Base-by-base conservation (phyloP, 2,329 filamentous ascomycete species). In the Fusarium tupiense region DNA sequence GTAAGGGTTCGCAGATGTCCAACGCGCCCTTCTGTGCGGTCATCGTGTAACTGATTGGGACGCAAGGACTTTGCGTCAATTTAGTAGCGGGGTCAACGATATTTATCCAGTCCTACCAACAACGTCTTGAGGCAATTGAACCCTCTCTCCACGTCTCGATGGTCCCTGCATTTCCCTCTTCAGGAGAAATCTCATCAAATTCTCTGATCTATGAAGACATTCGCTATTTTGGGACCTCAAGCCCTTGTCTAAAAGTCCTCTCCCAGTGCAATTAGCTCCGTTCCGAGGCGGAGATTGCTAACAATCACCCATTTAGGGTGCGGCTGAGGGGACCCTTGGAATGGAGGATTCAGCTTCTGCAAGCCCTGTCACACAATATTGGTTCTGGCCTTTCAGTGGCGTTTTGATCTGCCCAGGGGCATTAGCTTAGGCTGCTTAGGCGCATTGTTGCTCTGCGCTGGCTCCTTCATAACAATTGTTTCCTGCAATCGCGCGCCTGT, bases 321-420 rank as follows among this genome's bases (percentile, higher is more conserved):
- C 40, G 29, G 56, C 56, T 58, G 56, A 58, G 2, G 4, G 19
- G 56, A 58, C n/a, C 17, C 14, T 46, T 50, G 56, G 41, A 8
- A 50, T 59, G 56, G 0, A 16, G 20, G 31, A 20, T 59, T 59
- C 56, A 59, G 56, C 56, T 49, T 26, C 41, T 59, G 41, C 56
- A 59, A 59, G 56, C 41, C 41, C 14, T 11, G 31, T 29, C 56
- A 37, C n/a, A 37, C 13, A n/a, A 59, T 37, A 37, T 59, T 59
- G 56, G 31, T 49, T 59, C 41, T 59, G 31, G 41, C 56, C 41
- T 24, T 50, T 1, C 3, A 10, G 56, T 59, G 56, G 56, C 56
- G 56, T 49, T 35, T 37, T 37, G 41, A 49, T 35, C 31, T 37
- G 19, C 41, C 31, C n/a, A 29, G n/a, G 52, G 56, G 33, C 33